phyloP scores from a whole-genome alignment of 2,329 filamentous ascomycete genomes.

The Daldinia eschscholtzii region DNA sequence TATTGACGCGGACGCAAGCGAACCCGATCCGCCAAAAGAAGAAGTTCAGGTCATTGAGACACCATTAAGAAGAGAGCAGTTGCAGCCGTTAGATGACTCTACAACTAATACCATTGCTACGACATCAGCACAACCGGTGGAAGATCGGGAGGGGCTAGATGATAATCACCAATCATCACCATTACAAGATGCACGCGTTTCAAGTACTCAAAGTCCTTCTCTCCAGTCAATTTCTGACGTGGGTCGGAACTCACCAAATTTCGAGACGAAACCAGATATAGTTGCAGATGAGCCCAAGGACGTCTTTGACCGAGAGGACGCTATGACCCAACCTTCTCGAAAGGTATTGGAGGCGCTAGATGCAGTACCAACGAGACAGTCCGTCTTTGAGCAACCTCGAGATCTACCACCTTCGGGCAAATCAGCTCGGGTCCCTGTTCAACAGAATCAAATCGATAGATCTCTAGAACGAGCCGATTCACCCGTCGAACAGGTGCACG shows the following conservation, averaged over 20 bases:
- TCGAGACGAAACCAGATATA: slow-evolving; percentile 58
- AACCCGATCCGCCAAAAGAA: slow-evolving; percentile 32
- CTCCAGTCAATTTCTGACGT: background rate
- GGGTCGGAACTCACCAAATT: slow-evolving; percentile 14
- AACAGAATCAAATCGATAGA: slow-evolving; percentile 6
- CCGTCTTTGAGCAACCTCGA: slow-evolving; percentile 43
- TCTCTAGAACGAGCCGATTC: slow-evolving; percentile 25
- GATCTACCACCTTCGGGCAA: slow-evolving; percentile 25
- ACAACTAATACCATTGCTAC: slow-evolving; percentile 41
- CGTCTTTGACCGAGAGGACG: slow-evolving; percentile 48
- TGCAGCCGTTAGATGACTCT: slow-evolving; percentile 41
- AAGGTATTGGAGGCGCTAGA: slow-evolving; percentile 52
- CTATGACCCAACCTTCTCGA: slow-evolving; percentile 32
- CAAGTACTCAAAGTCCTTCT: slow-evolving; percentile 13
- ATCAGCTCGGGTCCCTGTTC: slow-evolving; percentile 22
- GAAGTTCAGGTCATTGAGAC: slow-evolving; percentile 38
- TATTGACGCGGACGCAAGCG: slow-evolving; percentile 54
- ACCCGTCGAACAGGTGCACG: slow-evolving; percentile 24
- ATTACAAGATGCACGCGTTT: background rate
- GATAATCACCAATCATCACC: slow-evolving; percentile 19
- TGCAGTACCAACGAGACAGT: slow-evolving; percentile 54
- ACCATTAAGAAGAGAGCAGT: slow-evolving; percentile 27
- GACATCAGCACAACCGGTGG: slow-evolving; percentile 35
- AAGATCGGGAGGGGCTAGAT: slow-evolving; percentile 15
- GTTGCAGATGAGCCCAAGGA: slow-evolving; percentile 63